These are phyloP conservation scores for Tricharina praecox DNA, from an alignment of 495 filamentous ascomycete species.

Conservation along the genomic window DNA sequence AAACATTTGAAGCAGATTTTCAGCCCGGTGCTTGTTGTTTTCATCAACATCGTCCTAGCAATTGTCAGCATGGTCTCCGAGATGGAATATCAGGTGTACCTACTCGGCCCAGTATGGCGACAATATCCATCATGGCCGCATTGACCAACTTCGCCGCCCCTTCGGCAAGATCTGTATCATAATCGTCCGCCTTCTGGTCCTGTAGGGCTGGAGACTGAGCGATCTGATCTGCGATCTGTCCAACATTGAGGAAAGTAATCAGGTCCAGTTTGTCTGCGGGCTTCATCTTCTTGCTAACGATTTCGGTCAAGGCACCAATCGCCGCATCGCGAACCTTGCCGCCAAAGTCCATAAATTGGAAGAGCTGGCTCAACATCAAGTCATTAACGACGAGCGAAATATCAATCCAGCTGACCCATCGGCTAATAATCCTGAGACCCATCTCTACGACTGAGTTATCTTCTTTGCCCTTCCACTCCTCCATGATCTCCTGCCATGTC, in stretches of 20 bases:
- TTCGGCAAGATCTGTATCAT: conserved; percentile 89
- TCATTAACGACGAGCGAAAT: conserved; percentile 84
- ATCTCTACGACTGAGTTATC: conserved; percentile 64
- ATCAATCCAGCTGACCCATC: conserved; percentile 97
- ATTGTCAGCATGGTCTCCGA: conserved; percentile 3
- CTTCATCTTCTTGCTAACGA: conserved; percentile 95
- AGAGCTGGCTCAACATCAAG: conserved; percentile 62
- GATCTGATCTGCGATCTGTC: conserved; percentile 62
- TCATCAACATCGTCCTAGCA: conserved; percentile 36
- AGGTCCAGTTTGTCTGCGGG: conserved; percentile 79
- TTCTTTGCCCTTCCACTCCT: conserved; percentile 55
- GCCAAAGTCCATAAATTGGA: conserved; percentile 55
- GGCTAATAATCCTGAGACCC: conserved; percentile 70
- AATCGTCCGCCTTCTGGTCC: conserved; percentile 59
- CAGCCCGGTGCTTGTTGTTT: conserved; percentile 43
- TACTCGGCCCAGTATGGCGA: conserved; percentile 48
- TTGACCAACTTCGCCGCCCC: conserved; percentile 93
- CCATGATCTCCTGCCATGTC: conserved; percentile 83
- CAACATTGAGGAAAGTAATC: conserved; percentile 76
- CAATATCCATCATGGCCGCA: conserved; percentile 65
- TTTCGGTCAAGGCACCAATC: conserved; percentile 84
- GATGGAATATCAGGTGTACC: not conserved
- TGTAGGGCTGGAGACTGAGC: conserved; percentile 61
- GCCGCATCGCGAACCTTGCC: conserved; percentile 71
- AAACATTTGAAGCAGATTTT: conserved; percentile 61